These are phyloP conservation scores for Beauveria sp. DNA, from an alignment of 2,329 filamentous ascomycete species.

Conservation along the genomic window DNA sequence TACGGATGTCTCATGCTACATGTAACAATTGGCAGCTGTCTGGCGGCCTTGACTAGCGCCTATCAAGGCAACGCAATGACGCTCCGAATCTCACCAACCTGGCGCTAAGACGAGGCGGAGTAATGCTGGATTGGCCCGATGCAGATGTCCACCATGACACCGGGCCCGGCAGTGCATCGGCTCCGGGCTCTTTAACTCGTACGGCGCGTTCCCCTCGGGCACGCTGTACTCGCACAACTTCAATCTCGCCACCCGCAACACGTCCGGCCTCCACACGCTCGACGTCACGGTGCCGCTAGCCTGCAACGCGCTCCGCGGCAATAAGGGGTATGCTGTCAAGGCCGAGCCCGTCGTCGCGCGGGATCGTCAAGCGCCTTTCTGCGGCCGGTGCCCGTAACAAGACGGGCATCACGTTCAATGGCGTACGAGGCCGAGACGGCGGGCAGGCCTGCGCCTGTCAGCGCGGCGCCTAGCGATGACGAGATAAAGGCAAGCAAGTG, in stretches of 20 bases:
- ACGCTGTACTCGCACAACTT: conserved; percentile 18
- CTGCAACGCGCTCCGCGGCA: conserved; percentile 16
- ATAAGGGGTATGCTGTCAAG: conserved; percentile 12
- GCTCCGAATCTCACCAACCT: not conserved
- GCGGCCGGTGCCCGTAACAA: conserved; percentile 14
- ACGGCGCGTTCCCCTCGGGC: conserved; percentile 15
- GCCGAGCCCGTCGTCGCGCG: conserved; percentile 6
- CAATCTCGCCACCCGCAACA: conserved; percentile 18
- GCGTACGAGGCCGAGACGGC: conserved; percentile 15
- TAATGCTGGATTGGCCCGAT: not conserved
- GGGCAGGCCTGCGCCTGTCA: conserved; percentile 12
- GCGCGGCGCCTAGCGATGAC: conserved; percentile 1
- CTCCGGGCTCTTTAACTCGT: conserved; percentile 18
- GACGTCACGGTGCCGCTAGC: conserved; percentile 17
- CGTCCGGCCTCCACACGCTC: conserved; percentile 18
- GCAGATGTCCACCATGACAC: not conserved
- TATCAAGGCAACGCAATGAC: not conserved
- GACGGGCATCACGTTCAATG: conserved; percentile 16
- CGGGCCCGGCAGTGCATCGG: conserved; percentile 20
- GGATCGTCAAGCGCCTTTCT: conserved; percentile 15
- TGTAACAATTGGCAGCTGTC: no score
- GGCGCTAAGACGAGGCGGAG: not conserved
- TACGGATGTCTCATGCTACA: not conserved
- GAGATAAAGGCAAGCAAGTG: conserved; percentile 9
- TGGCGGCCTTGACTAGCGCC: not conserved